Conservation (phyloP, 192 early-diverging fungal species). For the Coemansia biformis region DNA sequence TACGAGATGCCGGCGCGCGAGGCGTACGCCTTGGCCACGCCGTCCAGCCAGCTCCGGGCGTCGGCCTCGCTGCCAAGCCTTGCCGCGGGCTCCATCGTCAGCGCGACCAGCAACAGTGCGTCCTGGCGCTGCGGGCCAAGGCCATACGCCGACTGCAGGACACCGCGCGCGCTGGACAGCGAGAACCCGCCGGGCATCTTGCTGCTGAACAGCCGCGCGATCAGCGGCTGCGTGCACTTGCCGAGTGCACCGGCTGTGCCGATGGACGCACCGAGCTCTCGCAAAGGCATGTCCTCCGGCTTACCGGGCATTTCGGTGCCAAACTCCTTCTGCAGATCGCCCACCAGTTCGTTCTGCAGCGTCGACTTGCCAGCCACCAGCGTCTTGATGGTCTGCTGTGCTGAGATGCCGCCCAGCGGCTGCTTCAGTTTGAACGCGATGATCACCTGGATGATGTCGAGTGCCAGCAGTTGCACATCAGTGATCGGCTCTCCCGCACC, state of each 20-base stretch:
- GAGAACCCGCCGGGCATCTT: constrained; percentile 95
- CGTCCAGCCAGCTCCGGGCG: constrained; percentile 44
- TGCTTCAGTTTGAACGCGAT: constrained; percentile 92
- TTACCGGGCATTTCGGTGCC: constrained; percentile 78
- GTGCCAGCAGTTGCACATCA: constrained; percentile 69
- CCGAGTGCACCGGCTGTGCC: constrained; percentile 65
- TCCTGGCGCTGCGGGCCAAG: constrained; percentile 75
- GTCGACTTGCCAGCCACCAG: constrained; percentile 91
- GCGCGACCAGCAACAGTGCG: constrained; percentile 67
- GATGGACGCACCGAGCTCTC: constrained; percentile 69
- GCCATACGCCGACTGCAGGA: constrained; percentile 66
- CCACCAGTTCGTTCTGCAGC: constrained; percentile 96
- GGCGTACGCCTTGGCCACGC: constrained; percentile 79
- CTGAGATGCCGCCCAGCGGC: constrained; percentile 62
- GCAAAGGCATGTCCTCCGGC: constrained; percentile 78
- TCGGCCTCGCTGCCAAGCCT: constrained; percentile 55
- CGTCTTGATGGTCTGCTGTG: constrained; percentile 68
- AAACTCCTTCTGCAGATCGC: constrained; percentile 92
- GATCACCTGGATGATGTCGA: constrained; percentile 69
- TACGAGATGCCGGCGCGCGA: constrained; percentile 65
- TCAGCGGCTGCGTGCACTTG: constrained; percentile 69
- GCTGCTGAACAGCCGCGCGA: constrained; percentile 72
- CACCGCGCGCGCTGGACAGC: constrained; percentile 64
- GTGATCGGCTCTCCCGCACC: constrained; percentile 18
- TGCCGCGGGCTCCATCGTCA: constrained; percentile 76